These are phyloP conservation scores for Magnaporthales sp. DNA, from an alignment of 2,329 filamentous ascomycete genomes.

Conservation along the genomic window DNA sequence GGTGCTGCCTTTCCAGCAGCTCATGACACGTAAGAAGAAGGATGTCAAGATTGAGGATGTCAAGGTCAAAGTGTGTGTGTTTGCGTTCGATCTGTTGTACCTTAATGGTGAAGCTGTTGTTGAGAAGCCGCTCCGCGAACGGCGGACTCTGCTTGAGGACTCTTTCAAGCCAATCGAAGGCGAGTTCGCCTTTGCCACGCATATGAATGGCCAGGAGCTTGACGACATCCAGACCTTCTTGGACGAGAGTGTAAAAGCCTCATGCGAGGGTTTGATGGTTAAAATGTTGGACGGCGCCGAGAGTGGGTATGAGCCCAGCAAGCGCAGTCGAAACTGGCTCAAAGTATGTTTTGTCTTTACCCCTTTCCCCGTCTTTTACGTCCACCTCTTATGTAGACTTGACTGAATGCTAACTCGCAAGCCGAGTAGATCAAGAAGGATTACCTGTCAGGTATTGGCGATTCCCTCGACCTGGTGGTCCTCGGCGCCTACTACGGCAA, in stretches of 20 bases:
- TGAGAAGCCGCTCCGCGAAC: slow-evolving; percentile 75
- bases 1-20: slow-evolving; percentile 90
- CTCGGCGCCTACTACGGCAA: slow-evolving; percentile 89
- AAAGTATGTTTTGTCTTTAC: slow-evolving; percentile 49
- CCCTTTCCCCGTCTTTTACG: background rate
- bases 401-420: background rate
- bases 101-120: slow-evolving; percentile 87
- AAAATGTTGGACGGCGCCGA: slow-evolving; percentile 96
- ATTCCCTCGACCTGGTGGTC: slow-evolving; percentile 93
- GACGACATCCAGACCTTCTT: slow-evolving; percentile 90
- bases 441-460: slow-evolving; percentile 86
- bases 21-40: slow-evolving; percentile 97
- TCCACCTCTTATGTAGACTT: background rate
- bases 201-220: slow-evolving; percentile 77
- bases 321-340: slow-evolving; percentile 95
- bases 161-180: slow-evolving; percentile 75
- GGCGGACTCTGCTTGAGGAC: slow-evolving; percentile 63
- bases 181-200: slow-evolving; percentile 84
- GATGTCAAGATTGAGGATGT: slow-evolving; percentile 94
- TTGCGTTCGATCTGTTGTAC: slow-evolving; percentile 91
- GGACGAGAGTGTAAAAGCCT: slow-evolving; percentile 91
- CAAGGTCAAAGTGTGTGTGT: slow-evolving; percentile 94
- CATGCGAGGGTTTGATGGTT: slow-evolving; percentile 96
- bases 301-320: slow-evolving; percentile 92
- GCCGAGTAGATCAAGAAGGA: slow-evolving; percentile 80